Evolutionary conservation across 352 stramenopile species (phyloP), one percentile per base, ranked within the genome.

Genomic region (Phytophthora sojae): DNA sequence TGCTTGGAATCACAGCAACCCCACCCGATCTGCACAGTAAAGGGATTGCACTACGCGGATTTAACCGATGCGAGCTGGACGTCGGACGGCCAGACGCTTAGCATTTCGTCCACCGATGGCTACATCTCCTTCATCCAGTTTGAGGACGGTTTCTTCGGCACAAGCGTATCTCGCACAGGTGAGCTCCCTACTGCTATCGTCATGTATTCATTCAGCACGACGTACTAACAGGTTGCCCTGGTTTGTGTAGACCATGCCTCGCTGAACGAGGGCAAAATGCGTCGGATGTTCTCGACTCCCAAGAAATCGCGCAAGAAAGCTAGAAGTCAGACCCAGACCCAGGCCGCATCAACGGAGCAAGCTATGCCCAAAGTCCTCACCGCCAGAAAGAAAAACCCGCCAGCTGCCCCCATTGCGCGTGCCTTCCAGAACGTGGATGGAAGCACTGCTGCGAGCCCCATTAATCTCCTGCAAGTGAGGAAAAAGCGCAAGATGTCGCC

Each of bases 81-180:
- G 1, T 53, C 71, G 0, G 93, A 99, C 76, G 96, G 96, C 12
- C 89, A 88, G 44, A 85, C 88, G n/a, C 79, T 99, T 21, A 90
- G 96, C 61, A 89, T 99, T 15, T 97, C 90, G n/a, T 99, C 96
- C 29, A 96, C 93, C 26, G 97, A 99, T 79, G 97, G 97, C 44
- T 99, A 99, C 68, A 81, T 99, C 35, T 98, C 92, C 5, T 96
- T 99, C 61, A 82, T 99, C 32, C 88, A 81, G 39, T 99, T 99
- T 77, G 81, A 82, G 35, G 74, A 90, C 32, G 92, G 84, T 14
- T 97, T 99, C 79, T 92, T 96, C 26, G 90, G 90, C 6, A 57
- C 55, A 1, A 60, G 69, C 3, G 49, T 90, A 6, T 19, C 79
- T 17, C 56, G 29, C 14, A 73, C 71, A 71, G 73, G 73, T 80